Percentiles rank a stretch among this genome's conserved stretches.
Evolutionary conservation across 345 rosid genomes (phyloP).

Genomic region (Gossypium australe): DNA sequence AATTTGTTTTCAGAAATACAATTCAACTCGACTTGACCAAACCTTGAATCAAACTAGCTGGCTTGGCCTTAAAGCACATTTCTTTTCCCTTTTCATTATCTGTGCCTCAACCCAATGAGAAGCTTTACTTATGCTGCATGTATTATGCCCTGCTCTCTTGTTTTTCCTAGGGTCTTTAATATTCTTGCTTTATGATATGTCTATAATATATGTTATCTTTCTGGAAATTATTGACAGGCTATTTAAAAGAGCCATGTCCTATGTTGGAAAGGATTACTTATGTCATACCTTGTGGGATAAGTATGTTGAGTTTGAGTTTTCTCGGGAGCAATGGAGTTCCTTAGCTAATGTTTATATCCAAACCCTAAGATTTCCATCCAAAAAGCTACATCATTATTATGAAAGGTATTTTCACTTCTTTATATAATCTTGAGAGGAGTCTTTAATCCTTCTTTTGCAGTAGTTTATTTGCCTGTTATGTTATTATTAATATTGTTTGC

Average conservation of each 20-base stretch:
- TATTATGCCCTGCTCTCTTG: not conserved
- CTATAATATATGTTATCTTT: not conserved
- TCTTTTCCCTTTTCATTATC: not conserved
- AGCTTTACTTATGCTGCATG: not conserved
- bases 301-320: constrained; percentile 59
- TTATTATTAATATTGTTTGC: not conserved
- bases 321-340: constrained; percentile 58
- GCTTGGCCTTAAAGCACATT: not conserved
- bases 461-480: not conserved
- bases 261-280: constrained; percentile 81
- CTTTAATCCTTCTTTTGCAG: not conserved
- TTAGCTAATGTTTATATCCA: constrained; percentile 61
- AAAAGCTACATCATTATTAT: constrained; percentile 58
- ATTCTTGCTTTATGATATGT: constrained; percentile 4
- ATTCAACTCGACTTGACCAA: not conserved
- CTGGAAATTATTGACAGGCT: constrained; percentile 39
- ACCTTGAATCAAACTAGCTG: not conserved
- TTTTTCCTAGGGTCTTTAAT: not conserved
- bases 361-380: constrained; percentile 68
- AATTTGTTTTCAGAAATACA: not conserved
- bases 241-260: constrained; percentile 66
- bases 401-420: constrained; percentile 41
- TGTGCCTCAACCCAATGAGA: not conserved
- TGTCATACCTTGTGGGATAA: constrained; percentile 77
- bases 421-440: not conserved